Evolutionary conservation across 441 rosid genomes (phyloP).

Genomic region (Metrosideros polymorpha): DNA sequence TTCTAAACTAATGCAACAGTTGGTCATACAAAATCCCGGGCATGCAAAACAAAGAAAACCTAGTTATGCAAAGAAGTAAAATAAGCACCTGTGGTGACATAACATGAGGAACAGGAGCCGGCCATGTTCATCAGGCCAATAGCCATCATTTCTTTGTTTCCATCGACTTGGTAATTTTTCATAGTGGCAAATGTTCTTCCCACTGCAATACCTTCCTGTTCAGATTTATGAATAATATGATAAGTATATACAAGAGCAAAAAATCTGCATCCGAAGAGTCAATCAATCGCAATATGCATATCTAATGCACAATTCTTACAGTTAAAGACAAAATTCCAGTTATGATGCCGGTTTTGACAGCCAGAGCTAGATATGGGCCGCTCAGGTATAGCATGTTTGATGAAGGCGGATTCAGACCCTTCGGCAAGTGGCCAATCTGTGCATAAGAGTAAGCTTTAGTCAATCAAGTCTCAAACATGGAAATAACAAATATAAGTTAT

Average conservation of each 20-base stretch:
- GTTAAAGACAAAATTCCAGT: slow-evolving; percentile 90
- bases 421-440: slow-evolving; percentile 88
- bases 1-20: background rate
- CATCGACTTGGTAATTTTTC: slow-evolving; percentile 86
- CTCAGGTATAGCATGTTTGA: slow-evolving; percentile 62
- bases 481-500: background rate
- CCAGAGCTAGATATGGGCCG: slow-evolving; percentile 45
- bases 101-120: slow-evolving; percentile 92
- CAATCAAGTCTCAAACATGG: background rate
- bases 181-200: slow-evolving; percentile 94
- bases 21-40: background rate
- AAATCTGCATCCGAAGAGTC: background rate
- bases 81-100: slow-evolving; percentile 66
- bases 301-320: slow-evolving; percentile 28
- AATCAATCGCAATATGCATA: background rate
- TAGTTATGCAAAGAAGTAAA: background rate
- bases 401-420: slow-evolving; percentile 96
- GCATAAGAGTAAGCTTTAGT: background rate
- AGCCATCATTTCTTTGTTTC: slow-evolving; percentile 99
- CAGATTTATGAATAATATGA: background rate
- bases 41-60: background rate
- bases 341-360: slow-evolving; percentile 81
- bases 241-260: background rate
- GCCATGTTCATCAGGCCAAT: slow-evolving; percentile 94
- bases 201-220: slow-evolving; percentile 93